Evolutionary conservation across 108 stramenopile genomes (phyloP).

Genomic region (Nitzschia palea): DNA sequence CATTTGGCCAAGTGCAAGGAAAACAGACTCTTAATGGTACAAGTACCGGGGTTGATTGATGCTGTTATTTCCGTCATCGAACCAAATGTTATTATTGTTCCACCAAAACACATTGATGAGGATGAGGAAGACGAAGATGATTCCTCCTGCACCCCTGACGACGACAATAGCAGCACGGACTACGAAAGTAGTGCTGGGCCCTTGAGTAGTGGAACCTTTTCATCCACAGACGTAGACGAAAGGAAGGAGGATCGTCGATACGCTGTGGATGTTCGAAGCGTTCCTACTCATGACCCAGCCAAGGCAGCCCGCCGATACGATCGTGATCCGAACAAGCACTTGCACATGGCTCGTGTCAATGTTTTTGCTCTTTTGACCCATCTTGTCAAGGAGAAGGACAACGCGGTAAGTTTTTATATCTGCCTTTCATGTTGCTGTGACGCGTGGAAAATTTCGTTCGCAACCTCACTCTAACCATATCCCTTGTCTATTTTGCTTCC

Average conservation of each 20-base stretch:
- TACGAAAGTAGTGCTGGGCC: not conserved
- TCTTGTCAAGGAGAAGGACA: slow-evolving; percentile 80
- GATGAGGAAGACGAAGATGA: slow-evolving; percentile 17
- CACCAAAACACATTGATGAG: not conserved
- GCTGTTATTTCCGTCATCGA: slow-evolving; percentile 53
- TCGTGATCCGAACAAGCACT: slow-evolving; percentile 51
- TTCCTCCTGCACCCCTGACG: slow-evolving; percentile 2
- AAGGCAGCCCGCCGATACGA: slow-evolving; percentile 47
- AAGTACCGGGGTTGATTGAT: slow-evolving; percentile 61
- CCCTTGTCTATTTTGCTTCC: not conserved
- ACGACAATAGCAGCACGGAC: not conserved
- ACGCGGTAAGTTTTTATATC: slow-evolving; percentile 53
- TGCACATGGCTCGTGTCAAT: slow-evolving; percentile 61
- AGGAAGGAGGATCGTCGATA: not conserved
- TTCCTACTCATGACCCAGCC: slow-evolving; percentile 8
- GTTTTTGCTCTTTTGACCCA: slow-evolving; percentile 66
- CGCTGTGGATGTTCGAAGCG: not conserved
- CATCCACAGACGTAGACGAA: not conserved
- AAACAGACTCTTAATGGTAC: slow-evolving; percentile 57
- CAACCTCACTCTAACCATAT: not conserved
- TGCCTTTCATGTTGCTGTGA: not conserved
- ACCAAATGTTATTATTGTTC: slow-evolving; percentile 17
- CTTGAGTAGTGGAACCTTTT: not conserved
- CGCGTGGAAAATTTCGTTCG: too few relatives aligned
- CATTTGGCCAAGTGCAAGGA: slow-evolving; percentile 66